Evolutionary conservation across 805 yeast genomes (phyloP).

Genomic region (Teunomyces tritomae): DNA sequence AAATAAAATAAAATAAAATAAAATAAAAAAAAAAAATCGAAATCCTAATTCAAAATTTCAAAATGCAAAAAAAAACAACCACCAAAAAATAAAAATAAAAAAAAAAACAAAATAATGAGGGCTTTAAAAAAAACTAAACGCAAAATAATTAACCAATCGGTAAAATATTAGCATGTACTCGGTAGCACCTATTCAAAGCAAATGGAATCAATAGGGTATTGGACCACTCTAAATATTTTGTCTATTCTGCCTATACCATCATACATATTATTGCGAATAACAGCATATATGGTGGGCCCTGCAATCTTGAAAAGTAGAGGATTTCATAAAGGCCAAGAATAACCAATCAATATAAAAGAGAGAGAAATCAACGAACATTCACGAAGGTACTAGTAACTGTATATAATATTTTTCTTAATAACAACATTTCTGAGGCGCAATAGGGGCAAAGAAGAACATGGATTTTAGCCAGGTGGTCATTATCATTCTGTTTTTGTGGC

Average conservation of each 20-base stretch:
- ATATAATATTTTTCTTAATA: no score
- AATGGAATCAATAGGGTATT: neutral
- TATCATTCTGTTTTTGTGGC: no score
- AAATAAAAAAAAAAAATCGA: neutral
- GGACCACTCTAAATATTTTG: neutral
- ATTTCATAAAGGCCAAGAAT: no score
- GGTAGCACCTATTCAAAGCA: neutral
- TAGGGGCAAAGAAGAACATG: no score
- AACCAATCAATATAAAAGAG: no score
- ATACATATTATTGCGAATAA: neutral
- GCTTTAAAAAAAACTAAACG: neutral
- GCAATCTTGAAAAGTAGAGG: no score
- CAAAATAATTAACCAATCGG: neutral
- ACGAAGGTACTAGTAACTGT: no score
- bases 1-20: no score
- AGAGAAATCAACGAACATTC: no score
- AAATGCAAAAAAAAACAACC: neutral
- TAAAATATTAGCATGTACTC: neutral
- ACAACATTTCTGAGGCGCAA: no score
- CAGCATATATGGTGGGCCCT: no score
- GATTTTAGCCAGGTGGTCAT: no score
- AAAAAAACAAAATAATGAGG: neutral
- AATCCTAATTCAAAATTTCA: neutral
- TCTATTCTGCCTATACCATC: neutral
- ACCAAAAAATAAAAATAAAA: neutral